Evolutionary conservation across 2,329 filamentous ascomycete species (phyloP), one percentile per base, ranked within the genome.

Genomic region (Botryotinia calthae): DNA sequence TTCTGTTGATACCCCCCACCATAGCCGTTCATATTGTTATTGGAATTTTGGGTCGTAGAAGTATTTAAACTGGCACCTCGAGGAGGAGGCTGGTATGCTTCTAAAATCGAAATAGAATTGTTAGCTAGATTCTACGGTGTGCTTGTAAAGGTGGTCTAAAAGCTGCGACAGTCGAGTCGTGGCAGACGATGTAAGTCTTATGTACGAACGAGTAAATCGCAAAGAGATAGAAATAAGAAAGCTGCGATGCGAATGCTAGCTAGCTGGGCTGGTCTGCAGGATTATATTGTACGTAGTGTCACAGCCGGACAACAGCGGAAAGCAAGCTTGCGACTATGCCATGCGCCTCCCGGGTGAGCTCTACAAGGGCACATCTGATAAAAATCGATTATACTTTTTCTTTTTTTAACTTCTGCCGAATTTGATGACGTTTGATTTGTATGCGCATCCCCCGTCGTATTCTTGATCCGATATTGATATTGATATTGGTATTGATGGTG

Each of bases 1-100:
- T 58, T 72, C 25, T 77, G 75, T 61, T 73, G 74, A 73, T 74
- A 72, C 20, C 37, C 48, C 37, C 65, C 65, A n/a, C 61, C 71
- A 63, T 72, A 70, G 56, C 69, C 73, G 56, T 61, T 64, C 75
- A 76, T 76, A 31, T 73, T 73, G 67, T 48, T 40, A 9, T 42
- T 22, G 14, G 63, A 67, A 69, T 54, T 61, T 54, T 69, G 54
- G 28, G 48, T 25, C 7, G 58, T 54, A 28, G 46, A 14, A 28
- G n/a, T 68, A 9, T 72, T 48, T 14, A 68, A 67, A 61, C 63
- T 68, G 40, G 51, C 65, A n/a, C 63, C 20, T 63, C 63, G 70
- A 44, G 40, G 63, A 40, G 70, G 70, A 68, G 56, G 70, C 16
- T 72, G 70, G 48, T 61, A 72, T 25, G 63, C 40, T 31, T 61